These are phyloP conservation scores for Apiospora malaysiana DNA, from an alignment of 2,329 filamentous ascomycete genomes.

Conservation along the genomic window DNA sequence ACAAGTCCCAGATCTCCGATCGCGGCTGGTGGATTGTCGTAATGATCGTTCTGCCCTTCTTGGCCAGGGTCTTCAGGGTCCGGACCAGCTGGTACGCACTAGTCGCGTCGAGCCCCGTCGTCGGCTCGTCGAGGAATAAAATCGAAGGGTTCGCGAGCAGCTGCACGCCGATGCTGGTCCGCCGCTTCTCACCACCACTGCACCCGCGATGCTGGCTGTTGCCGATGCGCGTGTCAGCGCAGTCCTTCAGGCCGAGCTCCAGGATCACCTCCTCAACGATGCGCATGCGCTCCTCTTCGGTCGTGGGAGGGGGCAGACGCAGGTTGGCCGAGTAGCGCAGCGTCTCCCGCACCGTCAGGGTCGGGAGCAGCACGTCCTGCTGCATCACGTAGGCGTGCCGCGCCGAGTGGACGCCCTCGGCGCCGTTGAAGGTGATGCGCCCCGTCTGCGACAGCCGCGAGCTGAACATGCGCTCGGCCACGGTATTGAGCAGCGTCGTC, in stretches of 20 bases:
- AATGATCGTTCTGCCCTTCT: slow-evolving; percentile 72
- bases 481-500: slow-evolving; percentile 72
- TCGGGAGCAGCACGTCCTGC: slow-evolving; percentile 75
- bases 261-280: slow-evolving; percentile 80
- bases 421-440: slow-evolving; percentile 65
- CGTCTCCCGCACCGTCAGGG: slow-evolving; percentile 77
- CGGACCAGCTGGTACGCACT: slow-evolving; percentile 76
- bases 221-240: slow-evolving; percentile 76
- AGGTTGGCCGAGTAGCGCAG: slow-evolving; percentile 75
- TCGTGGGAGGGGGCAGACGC: slow-evolving; percentile 68
- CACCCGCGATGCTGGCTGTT: slow-evolving; percentile 75
- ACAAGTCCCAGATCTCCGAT: slow-evolving; percentile 80
- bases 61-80: slow-evolving; percentile 71
- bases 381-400: slow-evolving; percentile 77
- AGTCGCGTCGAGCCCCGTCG: slow-evolving; percentile 78
- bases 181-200: slow-evolving; percentile 78
- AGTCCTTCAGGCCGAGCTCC: slow-evolving; percentile 78
- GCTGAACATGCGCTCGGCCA: slow-evolving; percentile 72
- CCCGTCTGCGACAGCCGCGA: slow-evolving; percentile 59
- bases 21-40: slow-evolving; percentile 79
- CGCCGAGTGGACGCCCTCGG: slow-evolving; percentile 56
- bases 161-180: slow-evolving; percentile 79
- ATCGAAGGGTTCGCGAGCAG: slow-evolving; percentile 80
- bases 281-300: slow-evolving; percentile 60
- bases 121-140: slow-evolving; percentile 80